A percentile compares a stretch with the other conserved stretches of the same genome.
phyloP scores from a whole-genome alignment of 371 early-diverging fungal genomes.

The Mortierella sp. region DNA sequence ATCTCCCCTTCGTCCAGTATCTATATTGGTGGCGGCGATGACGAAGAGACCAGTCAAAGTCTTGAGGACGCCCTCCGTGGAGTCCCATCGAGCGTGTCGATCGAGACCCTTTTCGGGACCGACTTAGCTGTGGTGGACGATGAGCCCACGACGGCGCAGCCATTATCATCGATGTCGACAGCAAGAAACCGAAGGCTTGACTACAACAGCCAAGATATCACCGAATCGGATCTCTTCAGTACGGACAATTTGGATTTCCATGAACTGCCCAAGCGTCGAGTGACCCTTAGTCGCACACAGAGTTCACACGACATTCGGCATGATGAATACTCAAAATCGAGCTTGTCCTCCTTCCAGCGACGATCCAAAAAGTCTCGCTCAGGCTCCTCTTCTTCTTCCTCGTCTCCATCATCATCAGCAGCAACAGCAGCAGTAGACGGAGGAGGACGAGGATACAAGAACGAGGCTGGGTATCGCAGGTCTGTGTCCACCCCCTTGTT shows the following conservation, averaged over 20 bases:
- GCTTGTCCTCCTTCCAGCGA: neutral
- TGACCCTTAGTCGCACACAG: conserved; percentile 26
- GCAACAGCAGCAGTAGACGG: neutral
- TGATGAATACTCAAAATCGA: neutral
- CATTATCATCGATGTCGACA: too few species aligned
- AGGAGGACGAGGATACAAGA: neutral
- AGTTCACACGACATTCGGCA: conserved; percentile 33
- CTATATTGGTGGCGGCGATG: conserved; percentile 12
- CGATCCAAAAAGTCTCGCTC: conserved; percentile 31
- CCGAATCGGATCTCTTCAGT: neutral
- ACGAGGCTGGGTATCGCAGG: conserved; percentile 15
- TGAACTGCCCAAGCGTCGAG: neutral
- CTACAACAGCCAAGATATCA: neutral
- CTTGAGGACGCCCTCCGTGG: conserved; percentile 16
- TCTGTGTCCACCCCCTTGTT: conserved; percentile 37
- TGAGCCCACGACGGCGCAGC: neutral
- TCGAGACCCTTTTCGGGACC: conserved; percentile 11
- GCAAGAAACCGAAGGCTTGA: neutral
- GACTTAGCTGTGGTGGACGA: conserved; percentile 13
- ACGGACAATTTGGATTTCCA: neutral
- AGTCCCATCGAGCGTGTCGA: conserved; percentile 30
- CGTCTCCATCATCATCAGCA: neutral
- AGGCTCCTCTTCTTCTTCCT: neutral
- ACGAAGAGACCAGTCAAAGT: neutral
- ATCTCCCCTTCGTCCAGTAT: conserved; percentile 16